Percentiles rank a stretch among this genome's conserved stretches.
Evolutionary conservation across 495 filamentous ascomycete genomes (phyloP).

Genomic region (Astrothelium subdiscretum): DNA sequence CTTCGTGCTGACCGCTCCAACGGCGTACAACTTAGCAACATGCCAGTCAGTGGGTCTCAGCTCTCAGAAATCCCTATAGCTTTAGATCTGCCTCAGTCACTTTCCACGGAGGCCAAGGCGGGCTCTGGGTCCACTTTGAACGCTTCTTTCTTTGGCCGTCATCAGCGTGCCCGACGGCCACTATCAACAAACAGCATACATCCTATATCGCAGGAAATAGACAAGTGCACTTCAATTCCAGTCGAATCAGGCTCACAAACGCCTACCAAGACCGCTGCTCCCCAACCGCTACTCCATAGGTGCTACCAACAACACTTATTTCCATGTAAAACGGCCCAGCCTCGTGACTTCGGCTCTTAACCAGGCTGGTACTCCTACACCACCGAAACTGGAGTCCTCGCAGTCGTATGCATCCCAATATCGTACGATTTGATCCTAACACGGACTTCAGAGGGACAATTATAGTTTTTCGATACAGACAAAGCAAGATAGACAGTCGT

Average conservation of each 20-base stretch:
- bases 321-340: constrained; percentile 24
- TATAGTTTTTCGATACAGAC: no score
- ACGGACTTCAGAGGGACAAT: no score
- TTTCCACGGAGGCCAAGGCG: constrained; percentile 51
- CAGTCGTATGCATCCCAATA: no score
- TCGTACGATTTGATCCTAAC: no score
- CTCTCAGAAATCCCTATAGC: constrained; percentile 74
- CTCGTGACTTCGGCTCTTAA: constrained; percentile 39
- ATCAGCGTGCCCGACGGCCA: constrained; percentile 69
- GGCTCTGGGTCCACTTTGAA: constrained; percentile 43
- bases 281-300: constrained; percentile 44
- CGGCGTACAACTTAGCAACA: constrained; percentile 43
- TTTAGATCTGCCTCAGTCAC: constrained; percentile 64
- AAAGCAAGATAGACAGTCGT: no score
- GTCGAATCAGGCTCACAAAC: constrained; percentile 19
- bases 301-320: constrained; percentile 32
- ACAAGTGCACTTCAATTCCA: constrained; percentile 14
- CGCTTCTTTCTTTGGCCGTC: constrained; percentile 54
- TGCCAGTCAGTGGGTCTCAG: not conserved
- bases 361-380: not conserved
- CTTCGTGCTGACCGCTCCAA: constrained; percentile 57
- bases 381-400: constrained; percentile 63
- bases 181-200: constrained; percentile 50
- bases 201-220: constrained; percentile 17
- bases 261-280: constrained; percentile 28